Percentiles rank a stretch among this genome's conserved stretches.
phyloP scores from a whole-genome alignment of 306 rosid species.

The Canavalia gladiata region DNA sequence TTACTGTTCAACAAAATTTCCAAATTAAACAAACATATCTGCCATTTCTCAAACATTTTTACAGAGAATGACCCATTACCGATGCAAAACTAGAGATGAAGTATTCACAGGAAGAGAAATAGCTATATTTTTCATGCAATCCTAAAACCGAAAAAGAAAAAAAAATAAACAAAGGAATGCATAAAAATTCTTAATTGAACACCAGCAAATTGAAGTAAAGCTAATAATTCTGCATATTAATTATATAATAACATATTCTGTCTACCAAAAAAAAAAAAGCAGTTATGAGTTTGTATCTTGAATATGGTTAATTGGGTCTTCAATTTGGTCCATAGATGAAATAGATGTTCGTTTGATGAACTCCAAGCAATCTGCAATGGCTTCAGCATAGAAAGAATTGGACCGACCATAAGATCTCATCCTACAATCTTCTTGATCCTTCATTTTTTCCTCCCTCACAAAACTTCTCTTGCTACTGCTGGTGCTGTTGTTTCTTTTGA shows the following conservation, averaged over 20 bases:
- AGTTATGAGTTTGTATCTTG: constrained; percentile 44
- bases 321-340: constrained; percentile 60
- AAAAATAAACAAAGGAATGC: neutral
- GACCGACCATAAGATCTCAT: constrained; percentile 66
- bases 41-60: constrained; percentile 35
- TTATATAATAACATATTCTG: neutral
- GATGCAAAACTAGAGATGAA: constrained; percentile 14
- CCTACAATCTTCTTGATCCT: constrained; percentile 46
- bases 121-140: constrained; percentile 26
- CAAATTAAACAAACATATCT: constrained; percentile 29
- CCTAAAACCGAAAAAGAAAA: neutral
- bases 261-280: constrained; percentile 6
- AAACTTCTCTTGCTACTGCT: constrained; percentile 41
- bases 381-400: constrained; percentile 89
- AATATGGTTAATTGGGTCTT: constrained; percentile 43
- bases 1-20: constrained; percentile 4
- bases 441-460: constrained; percentile 40
- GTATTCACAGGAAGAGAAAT: constrained; percentile 20
- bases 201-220: neutral
- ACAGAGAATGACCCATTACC: constrained; percentile 35
- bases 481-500: constrained; percentile 46
- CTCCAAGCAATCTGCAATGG: constrained; percentile 95
- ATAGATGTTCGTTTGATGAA: constrained; percentile 82
- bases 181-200: neutral
- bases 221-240: constrained; percentile 27